Base-by-base conservation (phyloP, 768 basidiomycete genomes). In the Lepiota venenata region DNA sequence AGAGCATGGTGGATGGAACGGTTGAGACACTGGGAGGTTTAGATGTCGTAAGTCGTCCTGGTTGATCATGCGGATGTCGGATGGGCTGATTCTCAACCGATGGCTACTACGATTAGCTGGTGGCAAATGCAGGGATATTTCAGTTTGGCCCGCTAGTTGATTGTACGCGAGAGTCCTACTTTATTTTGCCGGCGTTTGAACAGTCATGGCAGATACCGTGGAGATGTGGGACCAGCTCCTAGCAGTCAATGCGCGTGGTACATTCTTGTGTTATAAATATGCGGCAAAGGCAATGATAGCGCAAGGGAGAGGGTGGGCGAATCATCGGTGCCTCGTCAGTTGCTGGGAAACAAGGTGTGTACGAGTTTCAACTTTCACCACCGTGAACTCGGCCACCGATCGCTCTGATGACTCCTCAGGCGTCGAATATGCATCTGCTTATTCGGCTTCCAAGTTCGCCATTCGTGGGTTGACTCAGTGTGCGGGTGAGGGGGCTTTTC, bases 201-300 rank as follows among this genome's bases (percentile, higher is more conserved):
- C 41, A 15, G 4, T 25, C 25, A 22, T 3, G 35, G 20, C 46
- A 73, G 79, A 70, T 3, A 61, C 62, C 4, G 44, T 67, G 1
- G 67, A 73, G 6, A 63, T 70, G 0, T 77, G 69, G 72, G 72
- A 84, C 60, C 66, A 62, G 61, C 35, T 69, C 5, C 66, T 78
- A 57, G 68, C 73, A 3, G 68, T 85, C 58, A 87, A 87, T 59
- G 71, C 77, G 55, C 75, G 79, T 47, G 84, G 83, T 37, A 68
- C 74, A 2, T 84, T 81, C 69, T 73, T 81, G 56, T 86, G 82
- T 63, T 85, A 85, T 41, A 82, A 85, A 50, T 74, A 84, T 55
- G 85, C 84, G 2, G 84, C 81, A n/a, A 69, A 69, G 50, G 77
- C 80, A 58, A 87, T 87, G 87, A 66, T 67, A 21, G 72, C 83